Evolutionary conservation across 2,329 filamentous ascomycete species (phyloP).

Genomic region (Phaeosphaeria sp.): DNA sequence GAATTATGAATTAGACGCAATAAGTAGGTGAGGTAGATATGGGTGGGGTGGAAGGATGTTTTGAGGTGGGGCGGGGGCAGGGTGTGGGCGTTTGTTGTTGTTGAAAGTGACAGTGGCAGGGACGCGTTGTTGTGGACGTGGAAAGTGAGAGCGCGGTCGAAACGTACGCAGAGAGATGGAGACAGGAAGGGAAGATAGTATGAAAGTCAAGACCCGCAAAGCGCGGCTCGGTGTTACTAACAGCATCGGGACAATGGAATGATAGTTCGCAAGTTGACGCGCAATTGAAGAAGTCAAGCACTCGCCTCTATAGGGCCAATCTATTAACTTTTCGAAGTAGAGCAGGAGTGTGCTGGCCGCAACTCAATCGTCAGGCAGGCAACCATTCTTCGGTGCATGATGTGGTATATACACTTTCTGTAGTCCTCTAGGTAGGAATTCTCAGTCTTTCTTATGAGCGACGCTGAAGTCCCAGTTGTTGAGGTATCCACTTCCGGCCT

Average conservation of each 20-base stretch:
- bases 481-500: constrained; percentile 48
- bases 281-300: not conserved
- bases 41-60: not conserved
- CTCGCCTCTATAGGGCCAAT: too few relatives aligned
- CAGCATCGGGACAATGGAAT: not conserved
- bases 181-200: not conserved
- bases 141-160: not conserved
- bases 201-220: not conserved
- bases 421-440: not conserved
- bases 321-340: too few relatives aligned
- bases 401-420: not conserved
- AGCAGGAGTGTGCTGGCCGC: not conserved
- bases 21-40: not conserved
- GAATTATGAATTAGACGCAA: not conserved
- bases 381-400: too few relatives aligned
- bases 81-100: not conserved
- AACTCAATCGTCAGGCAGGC: not conserved
- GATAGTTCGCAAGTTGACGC: not conserved
- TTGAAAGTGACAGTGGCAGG: not conserved
- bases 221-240: not conserved
- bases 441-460: constrained; percentile 32
- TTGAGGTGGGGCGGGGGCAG: not conserved
- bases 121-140: not conserved
- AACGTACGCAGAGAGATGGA: not conserved
- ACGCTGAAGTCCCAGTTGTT: constrained; percentile 50